These are phyloP conservation scores for Fusarium bulbicola DNA, from an alignment of 2,329 filamentous ascomycete genomes.

Conservation along the genomic window DNA sequence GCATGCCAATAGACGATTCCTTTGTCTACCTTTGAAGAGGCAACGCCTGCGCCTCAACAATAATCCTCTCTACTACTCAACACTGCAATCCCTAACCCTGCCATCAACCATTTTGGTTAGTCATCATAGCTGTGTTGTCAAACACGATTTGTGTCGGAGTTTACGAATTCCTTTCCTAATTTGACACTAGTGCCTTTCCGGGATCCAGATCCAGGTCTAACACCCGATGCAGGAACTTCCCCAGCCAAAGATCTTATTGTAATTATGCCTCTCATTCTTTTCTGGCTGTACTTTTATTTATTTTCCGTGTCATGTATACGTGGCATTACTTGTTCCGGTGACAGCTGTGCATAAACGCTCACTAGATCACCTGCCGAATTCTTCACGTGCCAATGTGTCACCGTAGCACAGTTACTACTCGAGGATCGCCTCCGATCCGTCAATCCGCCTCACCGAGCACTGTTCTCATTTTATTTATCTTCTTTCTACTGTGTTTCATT, in stretches of 20 bases:
- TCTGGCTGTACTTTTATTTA: neutral
- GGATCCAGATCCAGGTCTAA: neutral
- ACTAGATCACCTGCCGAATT: neutral
- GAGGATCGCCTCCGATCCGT: neutral
- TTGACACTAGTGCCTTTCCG: neutral
- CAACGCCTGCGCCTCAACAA: accelerated
- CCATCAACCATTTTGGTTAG: neutral
- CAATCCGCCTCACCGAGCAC: neutral
- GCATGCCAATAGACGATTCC: too few relatives aligned
- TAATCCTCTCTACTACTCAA: neutral
- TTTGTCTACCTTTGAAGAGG: neutral
- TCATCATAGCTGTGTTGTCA: neutral
- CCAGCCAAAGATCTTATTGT: neutral
- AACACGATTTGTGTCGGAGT: neutral
- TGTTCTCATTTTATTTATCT: neutral
- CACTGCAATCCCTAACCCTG: too few relatives aligned
- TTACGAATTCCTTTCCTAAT: neutral
- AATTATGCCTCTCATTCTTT: neutral
- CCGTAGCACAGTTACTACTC: neutral
- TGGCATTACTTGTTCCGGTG: neutral
- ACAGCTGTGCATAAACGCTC: neutral
- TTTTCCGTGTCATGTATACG: neutral
- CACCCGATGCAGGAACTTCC: neutral
- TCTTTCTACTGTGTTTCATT: accelerated
- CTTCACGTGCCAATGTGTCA: neutral